Conservation (phyloP, 306 rosid genomes). For the Benincasa hispida region DNA sequence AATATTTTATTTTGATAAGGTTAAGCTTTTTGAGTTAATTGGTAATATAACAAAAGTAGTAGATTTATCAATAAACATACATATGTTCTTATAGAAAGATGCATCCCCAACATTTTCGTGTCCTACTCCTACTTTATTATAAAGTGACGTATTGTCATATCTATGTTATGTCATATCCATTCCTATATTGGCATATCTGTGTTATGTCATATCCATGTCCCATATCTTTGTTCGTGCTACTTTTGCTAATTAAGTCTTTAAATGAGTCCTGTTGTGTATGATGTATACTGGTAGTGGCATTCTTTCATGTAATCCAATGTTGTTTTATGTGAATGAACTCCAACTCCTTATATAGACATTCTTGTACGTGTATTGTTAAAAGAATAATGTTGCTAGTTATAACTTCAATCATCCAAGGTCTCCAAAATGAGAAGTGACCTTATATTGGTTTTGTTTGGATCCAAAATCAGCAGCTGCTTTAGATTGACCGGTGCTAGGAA, state of each 20-base stretch:
- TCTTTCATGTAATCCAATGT: not conserved
- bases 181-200: not conserved
- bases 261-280: not conserved
- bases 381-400: not conserved
- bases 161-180: not conserved
- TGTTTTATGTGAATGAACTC: not conserved
- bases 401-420: not conserved
- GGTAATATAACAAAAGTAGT: not conserved
- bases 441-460: conserved; percentile 31
- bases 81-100: not conserved
- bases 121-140: not conserved
- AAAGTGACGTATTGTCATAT: not conserved
- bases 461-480: conserved; percentile 21
- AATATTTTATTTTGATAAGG: no score
- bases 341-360: not conserved
- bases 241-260: not conserved
- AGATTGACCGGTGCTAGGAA: conserved; percentile 32
- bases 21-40: no score
- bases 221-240: not conserved
- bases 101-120: not conserved
- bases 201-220: not conserved
- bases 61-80: not conserved
- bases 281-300: not conserved
- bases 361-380: not conserved
- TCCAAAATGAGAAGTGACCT: conserved; percentile 31